These are phyloP conservation scores for Meyerozyma carpophila DNA, from an alignment of 1,139 yeast species.

Conservation along the genomic window DNA sequence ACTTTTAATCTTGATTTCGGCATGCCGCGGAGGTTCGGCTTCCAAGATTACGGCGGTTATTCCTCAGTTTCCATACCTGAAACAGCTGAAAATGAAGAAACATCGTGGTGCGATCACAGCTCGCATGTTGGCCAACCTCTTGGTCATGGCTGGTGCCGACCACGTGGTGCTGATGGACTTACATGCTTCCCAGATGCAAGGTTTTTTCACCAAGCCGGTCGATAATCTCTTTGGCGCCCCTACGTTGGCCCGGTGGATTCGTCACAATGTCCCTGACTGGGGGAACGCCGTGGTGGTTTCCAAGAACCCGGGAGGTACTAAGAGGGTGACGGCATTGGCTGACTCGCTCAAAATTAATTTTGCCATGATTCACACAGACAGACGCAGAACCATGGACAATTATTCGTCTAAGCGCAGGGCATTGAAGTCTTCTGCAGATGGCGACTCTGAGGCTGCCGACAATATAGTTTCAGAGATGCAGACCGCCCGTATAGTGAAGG, in stretches of 20 bases:
- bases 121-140: constrained; percentile 93
- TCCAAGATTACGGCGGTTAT: constrained; percentile 94
- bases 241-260: constrained; percentile 93
- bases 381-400: constrained; percentile 81
- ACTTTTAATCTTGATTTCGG: constrained; percentile 82
- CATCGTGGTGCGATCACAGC: constrained; percentile 99
- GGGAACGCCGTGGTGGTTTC: constrained; percentile 80
- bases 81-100: constrained; percentile 96
- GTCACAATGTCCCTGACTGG: constrained; percentile 82
- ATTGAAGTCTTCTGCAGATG: constrained; percentile 34
- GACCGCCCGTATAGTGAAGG: constrained; percentile 93
- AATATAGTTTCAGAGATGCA: constrained; percentile 78
- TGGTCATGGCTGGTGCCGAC: constrained; percentile 98
- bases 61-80: constrained; percentile 96
- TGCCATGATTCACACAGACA: constrained; percentile 98
- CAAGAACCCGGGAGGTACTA: constrained; percentile 98
- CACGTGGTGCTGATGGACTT: constrained; percentile 97
- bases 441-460: constrained; percentile 61
- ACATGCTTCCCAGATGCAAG: constrained; percentile 99
- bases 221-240: constrained; percentile 97
- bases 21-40: constrained; percentile 97
- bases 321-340: constrained; percentile 94
- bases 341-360: constrained; percentile 92
- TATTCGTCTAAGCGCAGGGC: constrained; percentile 39
- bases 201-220: constrained; percentile 94